Conservation (phyloP, 1,284 basidiomycete genomes). For the Hortiboletus rubellus region DNA sequence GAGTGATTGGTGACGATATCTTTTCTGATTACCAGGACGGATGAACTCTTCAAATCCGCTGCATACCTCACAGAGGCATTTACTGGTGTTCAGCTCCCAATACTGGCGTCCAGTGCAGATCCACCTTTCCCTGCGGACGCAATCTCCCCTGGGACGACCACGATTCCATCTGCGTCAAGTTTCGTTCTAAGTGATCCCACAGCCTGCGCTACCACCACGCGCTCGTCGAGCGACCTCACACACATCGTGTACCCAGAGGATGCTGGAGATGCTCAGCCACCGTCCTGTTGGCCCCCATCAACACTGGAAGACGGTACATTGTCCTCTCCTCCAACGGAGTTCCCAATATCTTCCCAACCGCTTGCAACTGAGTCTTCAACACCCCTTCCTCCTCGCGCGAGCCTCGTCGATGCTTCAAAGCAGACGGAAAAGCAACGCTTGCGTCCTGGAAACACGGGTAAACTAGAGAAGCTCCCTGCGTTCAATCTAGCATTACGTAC, state of each 20-base stretch:
- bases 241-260: constrained; percentile 18
- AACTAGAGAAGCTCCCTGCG: constrained; percentile 36
- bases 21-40: constrained; percentile 46
- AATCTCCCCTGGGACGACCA: not conserved
- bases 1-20: constrained; percentile 7
- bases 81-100: constrained; percentile 32
- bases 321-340: not conserved
- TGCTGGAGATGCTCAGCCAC: not conserved
- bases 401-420: not conserved
- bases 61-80: constrained; percentile 67
- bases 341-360: not conserved
- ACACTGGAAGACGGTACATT: not conserved
- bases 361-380: not conserved
- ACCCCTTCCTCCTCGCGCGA: not conserved
- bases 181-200: constrained; percentile 17
- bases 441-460: not conserved
- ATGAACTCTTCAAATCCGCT: constrained; percentile 71
- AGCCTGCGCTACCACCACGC: constrained; percentile 1
- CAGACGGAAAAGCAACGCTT: not conserved
- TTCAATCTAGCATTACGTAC: constrained; percentile 58
- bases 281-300: not conserved
- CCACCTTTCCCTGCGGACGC: constrained; percentile 18
- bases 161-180: not conserved
- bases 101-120: constrained; percentile 25
- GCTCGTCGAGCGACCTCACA: constrained; percentile 26